Evolutionary conservation across 306 rosid genomes (phyloP), one percentile per base, ranked within the genome.

Genomic region (Lotus japonicus): DNA sequence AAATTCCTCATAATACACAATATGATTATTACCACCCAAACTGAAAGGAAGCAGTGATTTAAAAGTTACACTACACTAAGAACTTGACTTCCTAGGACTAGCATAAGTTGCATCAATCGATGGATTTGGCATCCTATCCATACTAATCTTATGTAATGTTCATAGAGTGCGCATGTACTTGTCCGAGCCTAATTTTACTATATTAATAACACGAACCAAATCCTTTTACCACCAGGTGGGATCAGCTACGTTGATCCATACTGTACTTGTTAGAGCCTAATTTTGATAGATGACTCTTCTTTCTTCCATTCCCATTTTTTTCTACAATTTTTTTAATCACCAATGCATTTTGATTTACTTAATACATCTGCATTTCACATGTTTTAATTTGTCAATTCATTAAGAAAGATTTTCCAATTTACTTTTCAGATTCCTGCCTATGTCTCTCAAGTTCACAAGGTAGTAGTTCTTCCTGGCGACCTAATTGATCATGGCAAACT

Each of bases 381-480:
- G 1, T 21, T 21, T 21, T 21, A 1, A 21, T 21, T 21, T 21
- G 26, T 21, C 2, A 21, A 72, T 50, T 66, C 33, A 45, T 35
- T 73, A 13, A 63, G 51, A 64, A 64, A 64, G 43, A 64, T 58
- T 11, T 53, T 58, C 71, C 73, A 38, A 79, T 57, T 61, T 58
- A 61, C 53, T 72, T 65, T 54, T 77, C 85, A 94, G 99, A 75
- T 94, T 74, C 77, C 88, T 74, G 96, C 99, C 48, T 94, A 86
- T 85, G 97, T 94, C 49, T 90, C 99, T 59, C 95, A 94, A 94
- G 99, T 94, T 75, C 89, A 94, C 68, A 83, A 82, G 72, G 74
- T 94, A 68, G 78, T 85, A n/a, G n/a, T n/a, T 65, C 85, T 94
- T 64, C 99, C 99, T 0, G 86, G 83, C 71, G 99, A 76, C n/a